These are phyloP conservation scores for Euphrasia arctica DNA, from an alignment of 305 asterid genomes.

Conservation along the genomic window DNA sequence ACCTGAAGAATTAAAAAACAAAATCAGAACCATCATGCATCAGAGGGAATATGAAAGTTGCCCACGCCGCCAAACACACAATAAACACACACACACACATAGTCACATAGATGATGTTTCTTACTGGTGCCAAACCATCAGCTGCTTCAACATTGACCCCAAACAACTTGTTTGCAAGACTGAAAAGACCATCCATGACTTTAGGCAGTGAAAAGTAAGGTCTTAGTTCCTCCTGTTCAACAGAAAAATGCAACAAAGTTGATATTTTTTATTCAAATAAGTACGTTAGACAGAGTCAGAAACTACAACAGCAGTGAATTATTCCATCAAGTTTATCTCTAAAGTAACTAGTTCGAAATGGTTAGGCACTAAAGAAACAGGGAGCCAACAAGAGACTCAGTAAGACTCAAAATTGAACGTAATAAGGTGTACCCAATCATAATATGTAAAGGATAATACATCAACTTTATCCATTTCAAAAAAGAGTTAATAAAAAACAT, in stretches of 20 bases:
- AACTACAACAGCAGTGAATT: too few species aligned
- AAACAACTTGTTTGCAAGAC: conserved; percentile 76
- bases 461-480: too few species aligned
- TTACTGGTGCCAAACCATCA: conserved; percentile 94
- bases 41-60: too few species aligned
- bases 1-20: conserved; percentile 41
- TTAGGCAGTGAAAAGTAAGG: conserved; percentile 96
- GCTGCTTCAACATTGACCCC: conserved; percentile 69
- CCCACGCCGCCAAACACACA: background rate
- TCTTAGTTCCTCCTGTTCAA: conserved; percentile 85
- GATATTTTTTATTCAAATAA: conserved; percentile 23
- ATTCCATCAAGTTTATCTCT: too few species aligned
- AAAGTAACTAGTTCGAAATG: too few species aligned
- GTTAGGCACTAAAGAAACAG: too few species aligned
- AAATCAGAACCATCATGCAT: conserved; percentile 24
- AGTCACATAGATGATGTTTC: conserved; percentile 23
- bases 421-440: too few species aligned
- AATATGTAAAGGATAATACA: too few species aligned
- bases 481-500: too few species aligned
- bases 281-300: too few species aligned
- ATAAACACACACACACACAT: background rate
- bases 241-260: conserved; percentile 15
- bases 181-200: conserved; percentile 96
- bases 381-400: too few species aligned
- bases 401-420: too few species aligned